Evolutionary conservation across 306 rosid species (phyloP), one percentile per base, ranked within the genome.

Genomic region (Gastrolobium villosum): DNA sequence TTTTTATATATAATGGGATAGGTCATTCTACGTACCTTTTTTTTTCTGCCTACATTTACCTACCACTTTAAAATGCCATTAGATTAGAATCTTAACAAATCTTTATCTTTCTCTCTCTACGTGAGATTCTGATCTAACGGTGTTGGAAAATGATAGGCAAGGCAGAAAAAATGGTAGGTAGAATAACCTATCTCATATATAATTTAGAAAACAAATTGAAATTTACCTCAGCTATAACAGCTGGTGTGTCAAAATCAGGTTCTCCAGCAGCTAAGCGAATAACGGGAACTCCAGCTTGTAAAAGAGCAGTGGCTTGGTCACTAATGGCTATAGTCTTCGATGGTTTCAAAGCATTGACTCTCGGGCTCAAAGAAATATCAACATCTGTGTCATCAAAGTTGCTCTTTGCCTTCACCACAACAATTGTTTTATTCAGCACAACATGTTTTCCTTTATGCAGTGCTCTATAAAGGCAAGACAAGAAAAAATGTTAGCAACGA

Each of bases 221-320:
- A 48, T 11, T 76, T 5, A 69, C 98, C 92, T 94, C 88, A 3
- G 84, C 87, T 44, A 94, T 86, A 13, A 76, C 64, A 61, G 86
- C 37, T 0, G 97, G 97, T 1, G 98, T 94, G 54, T 90, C 96
- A 36, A 94, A 94, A 84, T 94, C 94, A 5, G 98, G 92, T 34
- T 94, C 98, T 48, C 98, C 97, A 1, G 95, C 91, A 3, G 98
- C 90, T 37, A 91, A 82, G 30, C 92, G 87, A 75, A 93, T 93
- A 48, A 93, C 90, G 1, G 93, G 97, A 34, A 93, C 82, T 2
- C 97, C 97, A 2, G 98, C 91, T 76, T 86, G 87, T 30, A 74
- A 84, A 48, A 93, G 97, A 72, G 97, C 92, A 1, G 92, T 85
- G 75, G 97, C 95, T 40, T 79, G 91, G 81, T 93, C 98, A 41